Evolutionary conservation across 139 green algal genomes (phyloP).

Genomic region (Tetraselmis striata): DNA sequence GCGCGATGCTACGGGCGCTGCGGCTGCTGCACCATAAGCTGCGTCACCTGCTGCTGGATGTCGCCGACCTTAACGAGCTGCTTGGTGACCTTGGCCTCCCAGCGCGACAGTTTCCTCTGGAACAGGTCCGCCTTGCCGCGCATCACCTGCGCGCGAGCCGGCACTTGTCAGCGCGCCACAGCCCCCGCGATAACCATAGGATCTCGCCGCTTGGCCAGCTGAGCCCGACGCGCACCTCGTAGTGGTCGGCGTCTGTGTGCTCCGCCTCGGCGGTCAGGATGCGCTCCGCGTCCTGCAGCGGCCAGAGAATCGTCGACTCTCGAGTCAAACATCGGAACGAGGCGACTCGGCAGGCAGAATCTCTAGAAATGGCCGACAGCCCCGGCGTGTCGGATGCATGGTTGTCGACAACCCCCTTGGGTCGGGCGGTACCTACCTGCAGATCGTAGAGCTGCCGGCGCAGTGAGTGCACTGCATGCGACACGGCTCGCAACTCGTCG

Average conservation of each 20-base stretch:
- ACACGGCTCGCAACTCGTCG: neutral
- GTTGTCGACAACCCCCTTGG: too few species aligned
- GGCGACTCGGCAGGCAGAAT: too few species aligned
- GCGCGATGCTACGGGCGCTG: too few species aligned
- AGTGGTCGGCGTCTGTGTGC: neutral
- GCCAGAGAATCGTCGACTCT: too few species aligned
- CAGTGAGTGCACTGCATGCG: neutral
- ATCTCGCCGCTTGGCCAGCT: too few species aligned
- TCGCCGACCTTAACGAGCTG: neutral
- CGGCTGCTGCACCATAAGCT: too few species aligned
- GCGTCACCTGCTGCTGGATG: neutral
- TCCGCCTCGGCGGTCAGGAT: neutral
- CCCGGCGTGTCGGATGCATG: too few species aligned
- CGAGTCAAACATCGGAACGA: too few species aligned
- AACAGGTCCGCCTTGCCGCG: neutral
- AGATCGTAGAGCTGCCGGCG: neutral
- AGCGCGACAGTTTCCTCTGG: neutral
- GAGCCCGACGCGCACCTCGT: neutral
- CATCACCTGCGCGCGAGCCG: neutral
- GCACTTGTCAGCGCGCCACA: too few species aligned
- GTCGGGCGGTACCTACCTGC: too few species aligned
- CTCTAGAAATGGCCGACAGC: too few species aligned
- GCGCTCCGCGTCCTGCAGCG: neutral
- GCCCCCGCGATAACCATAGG: too few species aligned
- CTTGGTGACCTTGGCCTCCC: neutral